Evolutionary conservation across 2,329 filamentous ascomycete genomes (phyloP).

Genomic region (Blastomyces gilchristii): DNA sequence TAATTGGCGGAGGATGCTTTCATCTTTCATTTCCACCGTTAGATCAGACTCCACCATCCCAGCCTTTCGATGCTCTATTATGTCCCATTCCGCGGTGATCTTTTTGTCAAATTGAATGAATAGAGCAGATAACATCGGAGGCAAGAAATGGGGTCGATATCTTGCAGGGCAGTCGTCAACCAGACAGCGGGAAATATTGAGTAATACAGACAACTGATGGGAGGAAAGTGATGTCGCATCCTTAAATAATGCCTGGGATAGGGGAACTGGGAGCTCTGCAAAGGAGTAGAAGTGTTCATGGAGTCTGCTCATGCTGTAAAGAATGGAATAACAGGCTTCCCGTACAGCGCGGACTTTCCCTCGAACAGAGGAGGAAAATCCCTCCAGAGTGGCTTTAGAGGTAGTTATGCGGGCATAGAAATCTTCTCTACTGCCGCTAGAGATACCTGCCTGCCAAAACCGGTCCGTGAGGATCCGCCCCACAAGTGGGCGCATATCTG

Average conservation of each 20-base stretch:
- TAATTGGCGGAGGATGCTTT: conserved; percentile 86
- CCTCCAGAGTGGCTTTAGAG: conserved; percentile 82
- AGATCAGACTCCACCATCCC: conserved; percentile 64
- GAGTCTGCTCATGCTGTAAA: conserved; percentile 85
- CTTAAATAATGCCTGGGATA: conserved; percentile 74
- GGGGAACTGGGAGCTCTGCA: conserved; percentile 65
- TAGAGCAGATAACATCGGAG: conserved; percentile 68
- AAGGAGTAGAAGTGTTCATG: conserved; percentile 88
- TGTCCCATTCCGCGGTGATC: conserved; percentile 77
- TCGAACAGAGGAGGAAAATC: conserved; percentile 84
- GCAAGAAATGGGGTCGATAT: conserved; percentile 67
- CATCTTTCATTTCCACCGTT: conserved; percentile 94
- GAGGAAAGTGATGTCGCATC: conserved; percentile 75
- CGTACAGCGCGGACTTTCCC: conserved; percentile 81
- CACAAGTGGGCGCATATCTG: conserved; percentile 67
- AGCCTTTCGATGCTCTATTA: conserved; percentile 50
- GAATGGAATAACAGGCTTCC: conserved; percentile 86
- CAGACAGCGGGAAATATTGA: conserved; percentile 78
- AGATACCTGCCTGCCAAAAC: conserved; percentile 98
- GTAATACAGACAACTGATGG: conserved; percentile 86
- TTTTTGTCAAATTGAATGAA: conserved; percentile 83
- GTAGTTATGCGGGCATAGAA: conserved; percentile 88
- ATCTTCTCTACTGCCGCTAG: conserved; percentile 87
- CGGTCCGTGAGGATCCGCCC: conserved; percentile 79
- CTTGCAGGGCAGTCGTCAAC: conserved; percentile 85